These are phyloP conservation scores for Mycena vitilis DNA, from an alignment of 768 basidiomycete genomes.

Conservation along the genomic window DNA sequence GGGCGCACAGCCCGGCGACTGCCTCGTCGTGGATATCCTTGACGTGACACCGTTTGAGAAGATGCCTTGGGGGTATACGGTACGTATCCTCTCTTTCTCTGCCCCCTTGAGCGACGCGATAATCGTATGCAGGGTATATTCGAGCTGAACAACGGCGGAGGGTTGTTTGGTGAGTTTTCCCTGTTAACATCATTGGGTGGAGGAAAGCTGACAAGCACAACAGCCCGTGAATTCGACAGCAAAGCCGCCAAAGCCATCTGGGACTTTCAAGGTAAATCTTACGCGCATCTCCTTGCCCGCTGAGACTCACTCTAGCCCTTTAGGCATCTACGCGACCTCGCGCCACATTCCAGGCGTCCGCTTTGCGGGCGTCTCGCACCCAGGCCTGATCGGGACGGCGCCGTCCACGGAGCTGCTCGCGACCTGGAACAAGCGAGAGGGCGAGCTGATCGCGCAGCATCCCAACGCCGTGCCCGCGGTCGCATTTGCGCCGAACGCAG, in stretches of 20 bases:
- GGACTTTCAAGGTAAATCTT: slow-evolving; percentile 74
- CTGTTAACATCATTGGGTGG: background rate
- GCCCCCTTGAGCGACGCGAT: background rate
- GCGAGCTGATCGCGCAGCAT: slow-evolving; percentile 67
- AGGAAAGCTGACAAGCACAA: background rate
- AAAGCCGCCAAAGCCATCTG: slow-evolving; percentile 83
- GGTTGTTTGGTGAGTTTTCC: slow-evolving; percentile 66
- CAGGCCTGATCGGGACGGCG: slow-evolving; percentile 81
- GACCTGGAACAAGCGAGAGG: slow-evolving; percentile 81
- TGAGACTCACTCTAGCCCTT: background rate
- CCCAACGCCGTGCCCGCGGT: slow-evolving; percentile 68
- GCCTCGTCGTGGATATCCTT: slow-evolving; percentile 83
- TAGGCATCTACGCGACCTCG: slow-evolving; percentile 78
- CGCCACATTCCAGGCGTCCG: slow-evolving; percentile 84
- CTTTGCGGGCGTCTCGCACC: slow-evolving; percentile 83
- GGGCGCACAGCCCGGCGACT: slow-evolving; percentile 83
- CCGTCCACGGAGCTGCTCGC: slow-evolving; percentile 79
- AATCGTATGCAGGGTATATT: slow-evolving; percentile 69
- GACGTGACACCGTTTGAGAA: slow-evolving; percentile 78
- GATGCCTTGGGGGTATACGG: slow-evolving; percentile 88
- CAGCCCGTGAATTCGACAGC: slow-evolving; percentile 75
- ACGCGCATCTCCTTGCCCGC: background rate
- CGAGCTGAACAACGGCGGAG: slow-evolving; percentile 79
- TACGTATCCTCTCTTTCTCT: slow-evolving; percentile 40
- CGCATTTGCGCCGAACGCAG: slow-evolving; percentile 70